Conservation (phyloP, 2,329 filamentous ascomycete species). For the Colletotrichum chrysophilum region DNA sequence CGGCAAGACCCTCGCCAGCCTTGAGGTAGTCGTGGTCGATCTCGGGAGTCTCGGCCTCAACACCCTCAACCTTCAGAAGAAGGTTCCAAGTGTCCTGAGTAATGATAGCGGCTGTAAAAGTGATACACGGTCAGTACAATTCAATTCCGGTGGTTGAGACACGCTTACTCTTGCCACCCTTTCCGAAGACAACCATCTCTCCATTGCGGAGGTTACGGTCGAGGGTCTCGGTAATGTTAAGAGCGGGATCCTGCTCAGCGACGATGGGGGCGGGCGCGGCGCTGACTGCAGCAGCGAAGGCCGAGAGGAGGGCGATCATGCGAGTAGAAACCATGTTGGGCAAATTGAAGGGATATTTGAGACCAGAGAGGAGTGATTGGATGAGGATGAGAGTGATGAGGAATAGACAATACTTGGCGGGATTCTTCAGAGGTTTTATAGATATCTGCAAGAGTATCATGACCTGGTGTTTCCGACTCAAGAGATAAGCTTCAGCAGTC, state of each 20-base stretch:
- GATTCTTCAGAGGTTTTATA: neutral
- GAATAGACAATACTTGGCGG: neutral
- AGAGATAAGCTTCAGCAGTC: neutral
- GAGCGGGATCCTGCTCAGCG: neutral
- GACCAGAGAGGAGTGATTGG: neutral
- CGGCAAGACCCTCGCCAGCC: neutral
- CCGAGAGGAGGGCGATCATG: neutral
- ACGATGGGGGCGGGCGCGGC: neutral
- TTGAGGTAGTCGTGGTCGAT: neutral
- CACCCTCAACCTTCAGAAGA: neutral
- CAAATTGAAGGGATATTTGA: neutral
- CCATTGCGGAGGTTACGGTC: neutral
- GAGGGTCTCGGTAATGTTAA: neutral
- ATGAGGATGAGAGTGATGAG: neutral
- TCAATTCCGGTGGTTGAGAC: neutral
- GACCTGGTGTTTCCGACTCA: neutral
- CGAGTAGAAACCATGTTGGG: neutral
- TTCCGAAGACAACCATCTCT: neutral
- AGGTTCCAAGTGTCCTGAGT: neutral
- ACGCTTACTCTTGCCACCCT: neutral
- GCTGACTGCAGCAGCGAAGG: neutral
- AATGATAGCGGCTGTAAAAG: neutral
- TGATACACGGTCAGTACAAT: neutral
- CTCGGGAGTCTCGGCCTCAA: neutral
- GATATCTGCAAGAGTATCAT: neutral